phyloP scores from a whole-genome alignment of 2,329 filamentous ascomycete species.

The Trichoderma sp. region DNA sequence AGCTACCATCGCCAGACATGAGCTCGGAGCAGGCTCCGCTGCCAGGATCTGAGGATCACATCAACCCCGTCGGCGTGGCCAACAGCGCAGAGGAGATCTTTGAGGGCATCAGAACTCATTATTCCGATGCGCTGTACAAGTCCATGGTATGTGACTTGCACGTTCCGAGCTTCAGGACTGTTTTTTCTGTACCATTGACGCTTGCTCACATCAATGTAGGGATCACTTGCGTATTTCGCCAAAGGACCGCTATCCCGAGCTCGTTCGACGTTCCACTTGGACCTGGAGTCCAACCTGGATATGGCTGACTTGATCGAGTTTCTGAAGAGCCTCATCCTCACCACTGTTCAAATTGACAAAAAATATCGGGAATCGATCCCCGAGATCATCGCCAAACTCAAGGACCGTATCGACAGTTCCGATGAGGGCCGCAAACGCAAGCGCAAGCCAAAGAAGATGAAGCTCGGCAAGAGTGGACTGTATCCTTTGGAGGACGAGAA shows the following conservation, averaged over 20 bases:
- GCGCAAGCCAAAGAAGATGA: conserved; percentile 64
- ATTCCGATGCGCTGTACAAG: conserved; percentile 64
- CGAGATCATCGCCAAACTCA: conserved; percentile 60
- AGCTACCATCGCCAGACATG: conserved; percentile 32
- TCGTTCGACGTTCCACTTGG: conserved; percentile 68
- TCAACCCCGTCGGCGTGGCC: not conserved
- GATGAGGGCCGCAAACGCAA: conserved; percentile 52
- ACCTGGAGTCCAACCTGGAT: conserved; percentile 61
- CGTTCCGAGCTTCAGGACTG: no score
- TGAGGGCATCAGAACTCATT: conserved; percentile 59
- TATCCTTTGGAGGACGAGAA: conserved; percentile 68
- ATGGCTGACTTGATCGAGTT: conserved; percentile 68
- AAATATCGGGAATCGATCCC: conserved; percentile 76
- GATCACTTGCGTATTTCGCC: conserved; percentile 79
- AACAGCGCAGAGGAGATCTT: conserved; percentile 50
- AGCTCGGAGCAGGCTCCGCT: conserved; percentile 31
- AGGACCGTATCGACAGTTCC: conserved; percentile 58
- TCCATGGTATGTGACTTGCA: conserved; percentile 54
- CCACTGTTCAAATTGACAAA: conserved; percentile 70
- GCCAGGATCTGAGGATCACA: not conserved
- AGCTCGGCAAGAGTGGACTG: conserved; percentile 67
- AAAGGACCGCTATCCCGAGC: conserved; percentile 79
- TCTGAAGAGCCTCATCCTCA: conserved; percentile 68
- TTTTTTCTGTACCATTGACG: not conserved
- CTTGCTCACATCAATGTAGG: conserved; percentile 47